phyloP scores from a whole-genome alignment of 345 rosid species.

The Erysimum cheiranthoides region DNA sequence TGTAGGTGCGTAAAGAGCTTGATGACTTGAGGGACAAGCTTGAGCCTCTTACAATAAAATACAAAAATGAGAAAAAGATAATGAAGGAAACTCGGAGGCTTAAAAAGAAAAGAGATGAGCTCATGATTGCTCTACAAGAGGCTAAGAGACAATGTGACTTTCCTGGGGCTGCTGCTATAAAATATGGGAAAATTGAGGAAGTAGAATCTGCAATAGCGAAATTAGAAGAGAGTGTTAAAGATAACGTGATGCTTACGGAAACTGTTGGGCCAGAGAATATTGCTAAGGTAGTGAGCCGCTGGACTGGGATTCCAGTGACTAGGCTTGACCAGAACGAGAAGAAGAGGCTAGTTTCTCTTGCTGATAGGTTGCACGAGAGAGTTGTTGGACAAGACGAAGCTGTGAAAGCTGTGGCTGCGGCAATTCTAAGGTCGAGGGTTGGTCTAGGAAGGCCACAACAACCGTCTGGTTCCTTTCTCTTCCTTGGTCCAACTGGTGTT shows the following conservation, averaged over 20 bases:
- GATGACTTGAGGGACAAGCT: constrained; percentile 90
- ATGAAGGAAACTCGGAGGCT: constrained; percentile 78
- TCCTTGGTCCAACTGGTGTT: constrained; percentile 84
- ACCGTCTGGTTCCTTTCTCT: constrained; percentile 75
- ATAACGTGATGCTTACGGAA: constrained; percentile 74
- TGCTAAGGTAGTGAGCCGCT: constrained; percentile 87
- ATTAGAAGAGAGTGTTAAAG: constrained; percentile 64
- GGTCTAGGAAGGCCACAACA: constrained; percentile 88
- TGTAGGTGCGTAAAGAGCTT: constrained; percentile 81
- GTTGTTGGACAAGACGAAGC: constrained; percentile 83
- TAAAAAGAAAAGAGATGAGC: constrained; percentile 82
- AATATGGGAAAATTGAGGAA: constrained; percentile 78
- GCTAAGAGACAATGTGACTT: constrained; percentile 84
- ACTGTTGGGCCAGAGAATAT: constrained; percentile 85
- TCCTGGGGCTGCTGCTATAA: constrained; percentile 81
- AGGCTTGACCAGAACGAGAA: constrained; percentile 81
- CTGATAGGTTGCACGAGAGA: constrained; percentile 75
- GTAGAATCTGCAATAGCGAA: constrained; percentile 70
- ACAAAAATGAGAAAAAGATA: constrained; percentile 80
- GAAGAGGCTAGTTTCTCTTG: constrained; percentile 69
- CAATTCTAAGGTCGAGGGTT: constrained; percentile 75
- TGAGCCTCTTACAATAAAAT: constrained; percentile 81
- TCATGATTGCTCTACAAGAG: constrained; percentile 67
- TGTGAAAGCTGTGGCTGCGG: constrained; percentile 69
- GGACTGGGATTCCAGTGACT: constrained; percentile 85